Evolutionary conservation across 164 flowering plant species (phyloP).

Genomic region (Umbellularia californica): DNA sequence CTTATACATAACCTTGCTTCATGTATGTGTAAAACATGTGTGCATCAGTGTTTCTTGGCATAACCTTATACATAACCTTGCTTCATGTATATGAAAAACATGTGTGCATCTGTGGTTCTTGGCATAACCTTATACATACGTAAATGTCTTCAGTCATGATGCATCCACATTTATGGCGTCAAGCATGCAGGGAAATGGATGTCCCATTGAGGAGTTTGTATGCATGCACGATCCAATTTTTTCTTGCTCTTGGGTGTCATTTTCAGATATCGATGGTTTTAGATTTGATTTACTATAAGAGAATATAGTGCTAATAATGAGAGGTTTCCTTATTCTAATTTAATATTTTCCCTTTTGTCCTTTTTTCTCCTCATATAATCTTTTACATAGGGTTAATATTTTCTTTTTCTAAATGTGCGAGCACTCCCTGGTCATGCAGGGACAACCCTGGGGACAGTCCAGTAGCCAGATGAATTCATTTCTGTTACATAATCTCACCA

Average conservation of each 20-base stretch:
- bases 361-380: background rate
- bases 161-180: background rate
- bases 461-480: conserved; percentile 55
- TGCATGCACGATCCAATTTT: background rate
- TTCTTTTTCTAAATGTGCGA: background rate
- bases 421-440: conserved; percentile 31
- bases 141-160: too few species aligned
- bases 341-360: background rate
- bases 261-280: too few species aligned
- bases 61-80: too few species aligned
- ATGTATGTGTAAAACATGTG: too few species aligned
- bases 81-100: too few species aligned
- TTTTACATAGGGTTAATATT: background rate
- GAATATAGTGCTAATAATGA: background rate
- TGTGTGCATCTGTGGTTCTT: too few species aligned
- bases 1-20: too few species aligned
- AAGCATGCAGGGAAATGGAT: background rate
- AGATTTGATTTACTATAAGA: background rate
- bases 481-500: conserved; percentile 31
- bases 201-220: background rate
- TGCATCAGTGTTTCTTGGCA: too few species aligned
- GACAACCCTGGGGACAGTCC: conserved; percentile 37
- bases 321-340: background rate
- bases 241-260: background rate
- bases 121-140: too few species aligned